phyloP scores from a whole-genome alignment of 1,284 basidiomycete species.

The Lentinula novae-zelandiae region DNA sequence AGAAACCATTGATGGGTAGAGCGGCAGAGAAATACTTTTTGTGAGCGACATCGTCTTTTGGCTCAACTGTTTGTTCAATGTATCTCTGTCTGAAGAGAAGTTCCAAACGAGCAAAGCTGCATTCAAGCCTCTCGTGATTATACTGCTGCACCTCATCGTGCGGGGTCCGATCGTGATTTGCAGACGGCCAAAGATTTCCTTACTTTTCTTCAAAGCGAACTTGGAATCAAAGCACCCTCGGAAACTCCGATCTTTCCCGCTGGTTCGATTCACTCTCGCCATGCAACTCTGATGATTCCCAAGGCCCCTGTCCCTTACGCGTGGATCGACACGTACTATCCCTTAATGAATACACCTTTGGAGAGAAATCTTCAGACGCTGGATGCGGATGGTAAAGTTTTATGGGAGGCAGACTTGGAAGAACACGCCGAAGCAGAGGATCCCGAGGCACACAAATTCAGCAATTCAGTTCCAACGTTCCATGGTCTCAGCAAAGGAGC shows the following conservation, averaged over 20 bases:
- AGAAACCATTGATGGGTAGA: conserved; percentile 8
- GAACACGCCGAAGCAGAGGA: conserved; percentile 52
- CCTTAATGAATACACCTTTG: conserved; percentile 69
- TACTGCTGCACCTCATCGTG: conserved; percentile 48
- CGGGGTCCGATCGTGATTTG: conserved; percentile 47
- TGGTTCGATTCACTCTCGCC: conserved; percentile 41
- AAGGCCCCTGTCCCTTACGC: conserved; percentile 10
- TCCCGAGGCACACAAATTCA: conserved; percentile 47
- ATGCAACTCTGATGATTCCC: conserved; percentile 31
- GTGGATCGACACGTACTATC: conserved; percentile 62
- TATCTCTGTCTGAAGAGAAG: conserved; percentile 29
- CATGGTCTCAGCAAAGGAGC: conserved; percentile 56
- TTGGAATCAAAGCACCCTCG: conserved; percentile 33
- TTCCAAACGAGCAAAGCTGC: conserved; percentile 46
- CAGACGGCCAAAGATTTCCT: conserved; percentile 49
- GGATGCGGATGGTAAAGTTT: conserved; percentile 37
- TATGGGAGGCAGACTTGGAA: conserved; percentile 55
- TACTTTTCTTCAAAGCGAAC: conserved; percentile 41
- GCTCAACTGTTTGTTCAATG: background rate
- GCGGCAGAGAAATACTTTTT: conserved; percentile 16
- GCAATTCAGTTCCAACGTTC: conserved; percentile 46
- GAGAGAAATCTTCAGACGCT: conserved; percentile 48
- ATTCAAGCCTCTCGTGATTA: conserved; percentile 41
- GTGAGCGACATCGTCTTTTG: conserved; percentile 6
- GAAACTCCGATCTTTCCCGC: conserved; percentile 45